Conservation (phyloP, 1,284 basidiomycete genomes). For the Apiotrichum sp. region DNA sequence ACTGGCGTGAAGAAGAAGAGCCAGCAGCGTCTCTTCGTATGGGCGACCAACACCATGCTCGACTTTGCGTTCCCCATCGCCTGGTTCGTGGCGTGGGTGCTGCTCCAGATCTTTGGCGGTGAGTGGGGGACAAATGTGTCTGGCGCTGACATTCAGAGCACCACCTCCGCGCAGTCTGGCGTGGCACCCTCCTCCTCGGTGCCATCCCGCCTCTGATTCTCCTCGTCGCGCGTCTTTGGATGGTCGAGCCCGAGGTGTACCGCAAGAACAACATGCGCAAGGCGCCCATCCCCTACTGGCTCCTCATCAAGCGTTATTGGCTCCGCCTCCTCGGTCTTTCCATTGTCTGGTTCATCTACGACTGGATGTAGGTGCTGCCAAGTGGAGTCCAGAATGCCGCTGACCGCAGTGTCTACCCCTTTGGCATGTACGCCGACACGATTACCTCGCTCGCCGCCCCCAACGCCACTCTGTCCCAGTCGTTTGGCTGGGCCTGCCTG, state of each 20-base stretch:
- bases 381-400: neutral
- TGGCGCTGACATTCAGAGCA: slow-evolving; percentile 42
- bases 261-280: slow-evolving; percentile 58
- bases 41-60: slow-evolving; percentile 67
- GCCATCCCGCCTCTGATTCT: slow-evolving; percentile 69
- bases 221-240: slow-evolving; percentile 77
- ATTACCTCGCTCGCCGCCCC: slow-evolving; percentile 28
- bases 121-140: no score
- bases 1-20: slow-evolving; percentile 60
- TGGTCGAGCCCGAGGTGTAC: slow-evolving; percentile 61
- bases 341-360: slow-evolving; percentile 66
- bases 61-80: slow-evolving; percentile 80
- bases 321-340: slow-evolving; percentile 26
- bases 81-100: slow-evolving; percentile 15
- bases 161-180: slow-evolving; percentile 80
- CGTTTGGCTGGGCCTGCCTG: slow-evolving; percentile 44
- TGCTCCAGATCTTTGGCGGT: slow-evolving; percentile 25
- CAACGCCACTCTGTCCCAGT: slow-evolving; percentile 28
- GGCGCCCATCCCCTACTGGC: slow-evolving; percentile 55
- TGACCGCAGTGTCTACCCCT: slow-evolving; percentile 50
- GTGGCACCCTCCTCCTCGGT: slow-evolving; percentile 81
- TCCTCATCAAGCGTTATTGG: slow-evolving; percentile 71
- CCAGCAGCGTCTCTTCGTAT: slow-evolving; percentile 76
- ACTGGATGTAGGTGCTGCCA: slow-evolving; percentile 1
- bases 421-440: slow-evolving; percentile 74